Conservation (phyloP, 345 rosid genomes). For the Orychophragmus violaceus region DNA sequence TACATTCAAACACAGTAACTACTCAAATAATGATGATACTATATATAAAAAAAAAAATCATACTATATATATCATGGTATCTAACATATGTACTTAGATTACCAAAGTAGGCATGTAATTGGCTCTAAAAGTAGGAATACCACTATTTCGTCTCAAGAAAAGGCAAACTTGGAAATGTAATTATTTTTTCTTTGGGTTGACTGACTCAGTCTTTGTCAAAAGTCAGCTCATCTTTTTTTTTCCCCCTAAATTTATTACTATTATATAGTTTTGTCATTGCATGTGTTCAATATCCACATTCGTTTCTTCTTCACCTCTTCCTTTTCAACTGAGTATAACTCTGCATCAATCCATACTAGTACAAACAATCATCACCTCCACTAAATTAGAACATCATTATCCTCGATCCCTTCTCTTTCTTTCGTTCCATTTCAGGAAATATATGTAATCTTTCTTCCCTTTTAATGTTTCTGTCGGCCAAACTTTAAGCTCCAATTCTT, state of each 20-base stretch:
- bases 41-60: too few relatives aligned
- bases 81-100: not conserved
- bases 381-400: constrained; percentile 18
- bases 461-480: not conserved
- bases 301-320: not conserved
- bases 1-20: not conserved
- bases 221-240: not conserved
- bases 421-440: constrained; percentile 8
- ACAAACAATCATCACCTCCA: not conserved
- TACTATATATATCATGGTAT: too few relatives aligned
- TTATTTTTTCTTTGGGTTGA: constrained; percentile 6
- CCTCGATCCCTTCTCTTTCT: not conserved
- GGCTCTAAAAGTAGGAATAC: not conserved
- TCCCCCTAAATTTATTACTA: not conserved
- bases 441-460: not conserved
- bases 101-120: not conserved
- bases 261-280: not conserved
- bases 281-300: not conserved
- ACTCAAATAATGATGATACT: not conserved
- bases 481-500: not conserved
- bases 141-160: not conserved
- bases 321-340: not conserved
- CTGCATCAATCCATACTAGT: constrained; percentile 11
- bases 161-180: not conserved
- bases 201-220: constrained; percentile 31